Base-by-base conservation (phyloP, 2,329 filamentous ascomycete genomes). In the Dothidotthia symphoricarpi region DNA sequence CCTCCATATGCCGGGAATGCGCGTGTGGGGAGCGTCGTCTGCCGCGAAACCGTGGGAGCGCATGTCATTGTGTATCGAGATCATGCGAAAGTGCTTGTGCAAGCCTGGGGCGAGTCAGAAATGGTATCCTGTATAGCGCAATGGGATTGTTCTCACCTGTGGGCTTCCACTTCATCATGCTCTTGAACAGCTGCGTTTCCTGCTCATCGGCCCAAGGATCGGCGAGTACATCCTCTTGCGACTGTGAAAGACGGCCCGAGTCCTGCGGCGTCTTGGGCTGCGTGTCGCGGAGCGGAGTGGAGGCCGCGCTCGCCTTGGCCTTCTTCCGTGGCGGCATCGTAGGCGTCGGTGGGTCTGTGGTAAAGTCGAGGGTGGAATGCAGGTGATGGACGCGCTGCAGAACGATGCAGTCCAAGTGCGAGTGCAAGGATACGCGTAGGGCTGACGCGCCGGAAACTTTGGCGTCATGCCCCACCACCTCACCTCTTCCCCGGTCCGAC, bases 191-290 rank as follows among this genome's bases (percentile, higher is more conserved):
- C 27, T 88, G 90, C 1, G 88, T 89, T 51, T 95, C 85, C 67
- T 98, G 93, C 60, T 96, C 91, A 58, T 95, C 90, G 3, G 89
- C 96, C 93, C 93, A 98, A 16, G 83, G 80, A 49, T 91, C 87
- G 39, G 81, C 78, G 32, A 79, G 66, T 3, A 75, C 59, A 45
- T 81, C 57, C 33, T 84, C 80, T 40, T 81, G 78, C 54, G 81
- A 76, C 51, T 66, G 60, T 3, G 65, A 57, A 19, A 67, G 64
- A 12, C 67, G 16, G 9, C 57, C 57, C 3, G 64, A 52, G 16
- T 67, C 64, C 30, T 63, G 56, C 24, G 68, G 64, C 12, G 70
- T 68, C 43, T 67, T 68, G 32, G 69, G 60, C 47, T 68, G 65
- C 14, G 64, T 58, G 28, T 69, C 61, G 28, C 55, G 44, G 28